These are phyloP conservation scores for Colletotrichum sp. DNA, from an alignment of 2,329 filamentous ascomycete genomes.

Conservation along the genomic window DNA sequence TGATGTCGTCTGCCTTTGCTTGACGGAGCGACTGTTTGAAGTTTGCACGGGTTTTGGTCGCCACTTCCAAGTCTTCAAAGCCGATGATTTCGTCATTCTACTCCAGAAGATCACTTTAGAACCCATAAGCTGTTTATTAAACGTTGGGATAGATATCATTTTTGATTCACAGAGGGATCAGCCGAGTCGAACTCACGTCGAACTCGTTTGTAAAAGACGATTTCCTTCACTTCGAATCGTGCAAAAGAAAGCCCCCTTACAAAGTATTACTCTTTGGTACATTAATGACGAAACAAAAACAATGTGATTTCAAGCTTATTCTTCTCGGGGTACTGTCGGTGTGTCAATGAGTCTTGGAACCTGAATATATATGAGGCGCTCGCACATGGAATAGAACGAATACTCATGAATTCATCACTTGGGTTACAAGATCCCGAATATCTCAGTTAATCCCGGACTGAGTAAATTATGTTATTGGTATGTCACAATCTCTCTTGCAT, in stretches of 20 bases:
- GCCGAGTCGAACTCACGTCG: background rate
- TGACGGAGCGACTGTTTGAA: background rate
- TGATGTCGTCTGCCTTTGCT: too few relatives aligned
- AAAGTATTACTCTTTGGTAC: background rate
- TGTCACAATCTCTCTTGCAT: background rate
- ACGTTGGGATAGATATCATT: background rate
- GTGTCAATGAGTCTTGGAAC: background rate
- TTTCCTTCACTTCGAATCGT: background rate
- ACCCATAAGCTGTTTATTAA: background rate
- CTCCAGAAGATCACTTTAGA: background rate
- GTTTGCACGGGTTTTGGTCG: background rate
- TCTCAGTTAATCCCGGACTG: background rate
- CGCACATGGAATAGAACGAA: background rate
- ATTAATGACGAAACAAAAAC: background rate
- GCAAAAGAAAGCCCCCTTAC: background rate
- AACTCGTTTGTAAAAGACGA: background rate
- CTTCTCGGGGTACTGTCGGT: background rate
- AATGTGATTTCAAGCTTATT: background rate
- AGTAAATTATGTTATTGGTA: background rate
- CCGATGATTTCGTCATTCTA: rapidly evolving
- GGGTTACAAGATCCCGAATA: background rate
- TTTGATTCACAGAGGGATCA: background rate
- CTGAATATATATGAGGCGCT: background rate
- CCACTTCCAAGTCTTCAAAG: background rate
- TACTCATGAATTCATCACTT: rapidly evolving